A percentile compares a stretch with the other conserved stretches of the same genome.
These are phyloP conservation scores for Prillingera fragicola DNA, from an alignment of 1,284 basidiomycete species.

Conservation along the genomic window DNA sequence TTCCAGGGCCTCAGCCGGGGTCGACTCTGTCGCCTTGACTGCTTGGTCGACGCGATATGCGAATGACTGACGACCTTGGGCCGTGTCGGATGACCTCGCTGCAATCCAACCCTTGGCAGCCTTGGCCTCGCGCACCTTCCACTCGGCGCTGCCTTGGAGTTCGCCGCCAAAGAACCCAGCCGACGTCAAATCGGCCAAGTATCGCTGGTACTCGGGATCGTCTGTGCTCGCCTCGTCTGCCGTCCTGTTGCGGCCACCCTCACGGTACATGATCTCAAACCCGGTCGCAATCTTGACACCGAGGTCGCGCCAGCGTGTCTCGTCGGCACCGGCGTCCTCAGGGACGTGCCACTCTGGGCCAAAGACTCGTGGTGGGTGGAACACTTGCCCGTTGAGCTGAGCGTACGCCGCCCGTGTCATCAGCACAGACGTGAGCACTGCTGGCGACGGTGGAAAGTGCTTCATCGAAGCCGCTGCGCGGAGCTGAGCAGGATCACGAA, in stretches of 20 bases:
- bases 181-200: constrained; percentile 59
- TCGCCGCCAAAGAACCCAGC: constrained; percentile 72
- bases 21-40: constrained; percentile 42
- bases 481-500: constrained; percentile 78
- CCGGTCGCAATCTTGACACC: constrained; percentile 92
- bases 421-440: constrained; percentile 58
- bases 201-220: constrained; percentile 44
- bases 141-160: constrained; percentile 65
- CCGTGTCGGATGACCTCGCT: constrained; percentile 55
- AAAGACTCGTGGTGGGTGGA: constrained; percentile 85
- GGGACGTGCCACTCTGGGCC: constrained; percentile 53
- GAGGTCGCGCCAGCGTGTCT: constrained; percentile 70
- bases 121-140: constrained; percentile 65
- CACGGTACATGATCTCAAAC: constrained; percentile 86
- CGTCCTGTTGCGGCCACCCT: constrained; percentile 58
- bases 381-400: constrained; percentile 82
- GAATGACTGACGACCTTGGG: constrained; percentile 61
- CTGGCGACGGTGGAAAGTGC: constrained; percentile 70
- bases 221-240: background rate
- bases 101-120: constrained; percentile 65
- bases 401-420: constrained; percentile 90
- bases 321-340: constrained; percentile 52
- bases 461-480: constrained; percentile 80
- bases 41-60: constrained; percentile 64
- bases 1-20: constrained; percentile 8